These are phyloP conservation scores for Nakaseomyces uthaithaninus DNA, from an alignment of 1,139 yeast species.

Conservation along the genomic window DNA sequence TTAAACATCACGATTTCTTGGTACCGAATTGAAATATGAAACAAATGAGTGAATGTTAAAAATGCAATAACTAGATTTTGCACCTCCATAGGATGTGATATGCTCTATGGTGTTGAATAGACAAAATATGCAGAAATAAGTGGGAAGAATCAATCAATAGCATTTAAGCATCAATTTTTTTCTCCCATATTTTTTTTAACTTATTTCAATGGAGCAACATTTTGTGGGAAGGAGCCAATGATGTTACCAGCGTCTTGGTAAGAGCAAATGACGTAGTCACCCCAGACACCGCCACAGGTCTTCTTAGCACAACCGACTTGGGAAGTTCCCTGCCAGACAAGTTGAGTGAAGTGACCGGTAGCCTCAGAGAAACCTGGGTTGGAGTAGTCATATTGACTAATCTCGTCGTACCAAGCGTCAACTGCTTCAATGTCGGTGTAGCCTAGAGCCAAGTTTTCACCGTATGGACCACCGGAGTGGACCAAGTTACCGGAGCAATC, in stretches of 20 bases:
- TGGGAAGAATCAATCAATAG: background rate
- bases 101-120: background rate
- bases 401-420: slow-evolving; percentile 62
- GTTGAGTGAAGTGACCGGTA: slow-evolving; percentile 55
- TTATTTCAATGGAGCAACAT: slow-evolving; percentile 37
- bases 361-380: slow-evolving; percentile 35
- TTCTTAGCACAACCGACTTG: slow-evolving; percentile 57
- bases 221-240: slow-evolving; percentile 37
- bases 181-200: background rate
- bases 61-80: background rate
- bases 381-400: slow-evolving; percentile 42
- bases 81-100: background rate
- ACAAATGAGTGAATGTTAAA: background rate
- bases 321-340: slow-evolving; percentile 54
- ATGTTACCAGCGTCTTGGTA: slow-evolving; percentile 57
- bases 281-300: slow-evolving; percentile 39
- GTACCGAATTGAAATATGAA: background rate
- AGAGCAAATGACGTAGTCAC: slow-evolving; percentile 61
- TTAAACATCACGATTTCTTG: background rate
- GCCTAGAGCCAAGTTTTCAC: slow-evolving; percentile 58
- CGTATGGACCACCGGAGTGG: slow-evolving; percentile 55
- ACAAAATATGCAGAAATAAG: background rate
- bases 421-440: slow-evolving; percentile 39
- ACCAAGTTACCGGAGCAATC: slow-evolving; percentile 48
- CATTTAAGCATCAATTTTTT: background rate